These are phyloP conservation scores for Trifolium pratense DNA, from an alignment of 306 rosid species.

Conservation along the genomic window DNA sequence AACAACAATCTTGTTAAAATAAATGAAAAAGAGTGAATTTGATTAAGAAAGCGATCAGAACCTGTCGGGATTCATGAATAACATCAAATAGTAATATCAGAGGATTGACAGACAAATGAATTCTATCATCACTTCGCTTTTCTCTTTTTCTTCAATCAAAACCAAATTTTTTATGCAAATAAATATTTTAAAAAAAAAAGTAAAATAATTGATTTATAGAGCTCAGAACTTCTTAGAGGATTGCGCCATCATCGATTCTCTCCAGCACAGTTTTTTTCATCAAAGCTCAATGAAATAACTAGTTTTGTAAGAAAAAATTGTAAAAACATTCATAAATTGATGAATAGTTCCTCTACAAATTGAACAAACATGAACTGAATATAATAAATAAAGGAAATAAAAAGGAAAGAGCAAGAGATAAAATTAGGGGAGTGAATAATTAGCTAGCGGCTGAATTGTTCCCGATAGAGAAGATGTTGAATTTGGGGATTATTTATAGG, in stretches of 20 bases:
- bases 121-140: conserved; percentile 69
- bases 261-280: conserved; percentile 69
- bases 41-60: conserved; percentile 65
- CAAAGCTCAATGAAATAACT: conserved; percentile 45
- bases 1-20: not conserved
- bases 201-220: not conserved
- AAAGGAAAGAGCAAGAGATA: not conserved
- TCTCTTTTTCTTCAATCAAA: conserved; percentile 25
- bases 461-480: rapidly evolving
- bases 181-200: not conserved
- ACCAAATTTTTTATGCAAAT: not conserved
- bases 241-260: conserved; percentile 72
- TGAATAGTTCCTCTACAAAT: not conserved
- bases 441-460: too few species aligned
- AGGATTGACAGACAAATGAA: conserved; percentile 83
- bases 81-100: conserved; percentile 77
- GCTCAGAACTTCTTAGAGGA: conserved; percentile 99
- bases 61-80: conserved; percentile 90
- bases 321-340: not conserved
- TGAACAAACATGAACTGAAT: not conserved
- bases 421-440: not conserved
- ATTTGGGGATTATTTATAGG: conserved; percentile 37
- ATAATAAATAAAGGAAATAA: too few species aligned
- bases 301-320: not conserved
- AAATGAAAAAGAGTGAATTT: conserved; percentile 24